Evolutionary conservation across 495 filamentous ascomycete species (phyloP).

Genomic region (Talaromyces nanjingensis): DNA sequence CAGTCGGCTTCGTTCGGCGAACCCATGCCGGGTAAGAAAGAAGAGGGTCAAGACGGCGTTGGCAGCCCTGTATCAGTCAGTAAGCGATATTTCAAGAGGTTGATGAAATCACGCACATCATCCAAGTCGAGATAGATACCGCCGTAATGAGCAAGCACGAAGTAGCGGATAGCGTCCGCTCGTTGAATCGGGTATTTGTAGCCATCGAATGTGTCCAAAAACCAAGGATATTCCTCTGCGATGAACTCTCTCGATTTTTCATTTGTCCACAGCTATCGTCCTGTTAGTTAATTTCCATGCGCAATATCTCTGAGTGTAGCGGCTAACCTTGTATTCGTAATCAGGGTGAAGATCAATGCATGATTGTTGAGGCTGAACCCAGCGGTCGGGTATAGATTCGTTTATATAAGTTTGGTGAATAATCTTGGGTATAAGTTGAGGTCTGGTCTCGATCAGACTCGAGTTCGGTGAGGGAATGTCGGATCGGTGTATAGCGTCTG

Average conservation of each 20-base stretch:
- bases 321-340: constrained; percentile 72
- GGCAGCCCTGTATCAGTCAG: constrained; percentile 56
- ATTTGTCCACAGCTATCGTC: constrained; percentile 75
- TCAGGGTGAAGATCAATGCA: constrained; percentile 70
- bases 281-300: neutral
- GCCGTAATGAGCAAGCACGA: constrained; percentile 74
- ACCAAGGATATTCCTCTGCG: constrained; percentile 74
- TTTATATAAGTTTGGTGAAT: constrained; percentile 87
- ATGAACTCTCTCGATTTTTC: constrained; percentile 70
- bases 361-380: constrained; percentile 64
- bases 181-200: constrained; percentile 80
- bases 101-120: constrained; percentile 51
- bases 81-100: neutral
- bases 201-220: constrained; percentile 72
- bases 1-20: constrained; percentile 71
- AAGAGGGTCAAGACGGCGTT: constrained; percentile 71
- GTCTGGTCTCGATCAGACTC: constrained; percentile 48
- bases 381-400: constrained; percentile 65
- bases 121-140: constrained; percentile 89
- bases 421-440: constrained; percentile 76
- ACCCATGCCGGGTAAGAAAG: constrained; percentile 79
- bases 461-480: constrained; percentile 61
- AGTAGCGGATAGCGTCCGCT: constrained; percentile 83
- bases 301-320: neutral
- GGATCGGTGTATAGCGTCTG: constrained; percentile 55